Percentiles rank a stretch among this genome's conserved stretches.
These are phyloP conservation scores for Apophysomyces sp. DNA, from an alignment of 371 early-diverging fungal genomes.

Conservation along the genomic window DNA sequence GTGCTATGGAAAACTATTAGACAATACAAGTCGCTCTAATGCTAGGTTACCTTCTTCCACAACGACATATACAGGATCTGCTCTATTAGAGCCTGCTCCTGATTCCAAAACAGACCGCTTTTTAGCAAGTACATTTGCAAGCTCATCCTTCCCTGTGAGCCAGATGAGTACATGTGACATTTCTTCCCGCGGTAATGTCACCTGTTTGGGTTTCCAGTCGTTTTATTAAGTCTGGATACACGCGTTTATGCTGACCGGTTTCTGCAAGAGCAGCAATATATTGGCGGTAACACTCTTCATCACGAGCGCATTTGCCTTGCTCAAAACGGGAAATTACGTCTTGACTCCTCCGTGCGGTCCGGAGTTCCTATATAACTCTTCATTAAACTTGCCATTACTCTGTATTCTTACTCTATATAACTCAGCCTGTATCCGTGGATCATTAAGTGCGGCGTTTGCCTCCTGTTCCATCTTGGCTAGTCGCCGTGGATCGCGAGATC, in stretches of 20 bases:
- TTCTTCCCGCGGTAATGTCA: not conserved
- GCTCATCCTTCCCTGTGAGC: conserved; percentile 5
- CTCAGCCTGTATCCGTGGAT: conserved; percentile 61
- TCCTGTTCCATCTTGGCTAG: conserved; percentile 61
- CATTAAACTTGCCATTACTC: not conserved
- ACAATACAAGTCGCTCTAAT: not conserved
- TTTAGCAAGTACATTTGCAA: conserved; percentile 6
- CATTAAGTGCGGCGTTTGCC: conserved; percentile 55
- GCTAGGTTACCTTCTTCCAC: conserved; percentile 42
- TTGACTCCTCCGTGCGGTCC: conserved; percentile 43
- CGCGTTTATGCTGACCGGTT: conserved; percentile 56
- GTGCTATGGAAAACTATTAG: conserved; percentile 34
- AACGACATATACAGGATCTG: conserved; percentile 45
- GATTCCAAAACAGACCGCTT: conserved; percentile 4
- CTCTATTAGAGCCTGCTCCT: conserved; percentile 22
- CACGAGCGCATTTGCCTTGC: conserved; percentile 52
- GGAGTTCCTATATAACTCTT: conserved; percentile 46
- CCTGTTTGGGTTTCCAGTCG: conserved; percentile 46
- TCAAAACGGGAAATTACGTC: conserved; percentile 64
- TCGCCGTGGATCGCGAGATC: conserved; percentile 36
- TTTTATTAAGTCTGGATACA: conserved; percentile 58
- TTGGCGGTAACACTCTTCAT: conserved; percentile 58
- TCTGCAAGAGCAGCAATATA: conserved; percentile 65
- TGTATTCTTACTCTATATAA: conserved; percentile 56
- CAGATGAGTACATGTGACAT: not conserved